phyloP scores from a whole-genome alignment of 2,329 filamentous ascomycete genomes.

The Pseudocercospora fuligena region DNA sequence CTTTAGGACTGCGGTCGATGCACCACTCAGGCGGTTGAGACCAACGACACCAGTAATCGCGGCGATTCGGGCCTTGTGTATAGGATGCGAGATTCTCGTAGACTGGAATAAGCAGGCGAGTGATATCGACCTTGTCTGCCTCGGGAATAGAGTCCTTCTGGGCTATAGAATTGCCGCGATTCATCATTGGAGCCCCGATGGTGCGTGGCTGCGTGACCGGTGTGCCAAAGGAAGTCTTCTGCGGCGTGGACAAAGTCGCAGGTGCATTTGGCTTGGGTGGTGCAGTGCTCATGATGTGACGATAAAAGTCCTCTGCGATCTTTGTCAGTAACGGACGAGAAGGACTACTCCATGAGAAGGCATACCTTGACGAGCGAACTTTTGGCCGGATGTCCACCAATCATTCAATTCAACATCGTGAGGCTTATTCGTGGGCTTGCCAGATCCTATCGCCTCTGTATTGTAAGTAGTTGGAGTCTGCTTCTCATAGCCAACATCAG shows the following conservation, averaged over 20 bases:
- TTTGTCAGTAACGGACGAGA: background rate
- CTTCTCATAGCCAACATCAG: constrained; percentile 12
- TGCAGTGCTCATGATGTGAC: constrained; percentile 14
- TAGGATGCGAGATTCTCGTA: constrained; percentile 51
- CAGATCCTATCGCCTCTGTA: background rate
- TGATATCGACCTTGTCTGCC: constrained; percentile 28
- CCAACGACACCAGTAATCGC: constrained; percentile 49
- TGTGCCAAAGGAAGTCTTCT: background rate
- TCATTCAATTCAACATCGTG: constrained; percentile 45
- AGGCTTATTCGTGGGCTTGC: constrained; percentile 17
- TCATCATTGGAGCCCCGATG: constrained; percentile 13
- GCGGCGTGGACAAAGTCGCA: background rate
- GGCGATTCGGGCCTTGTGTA: constrained; percentile 41
- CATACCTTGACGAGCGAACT: constrained; percentile 39
- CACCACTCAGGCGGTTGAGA: constrained; percentile 44
- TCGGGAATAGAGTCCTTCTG: background rate
- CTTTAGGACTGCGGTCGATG: constrained; percentile 44
- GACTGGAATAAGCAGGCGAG: constrained; percentile 47
- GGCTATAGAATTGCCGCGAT: constrained; percentile 21
- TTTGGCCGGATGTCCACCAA: constrained; percentile 46
- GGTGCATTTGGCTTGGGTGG: background rate
- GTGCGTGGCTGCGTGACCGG: constrained; percentile 7
- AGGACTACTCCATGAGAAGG: constrained; percentile 23
- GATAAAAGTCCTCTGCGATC: constrained; percentile 18
- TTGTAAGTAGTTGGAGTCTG: background rate